Evolutionary conservation across 164 flowering plant species (phyloP), one percentile per base, ranked within the genome.

Genomic region (Annona cherimola): DNA sequence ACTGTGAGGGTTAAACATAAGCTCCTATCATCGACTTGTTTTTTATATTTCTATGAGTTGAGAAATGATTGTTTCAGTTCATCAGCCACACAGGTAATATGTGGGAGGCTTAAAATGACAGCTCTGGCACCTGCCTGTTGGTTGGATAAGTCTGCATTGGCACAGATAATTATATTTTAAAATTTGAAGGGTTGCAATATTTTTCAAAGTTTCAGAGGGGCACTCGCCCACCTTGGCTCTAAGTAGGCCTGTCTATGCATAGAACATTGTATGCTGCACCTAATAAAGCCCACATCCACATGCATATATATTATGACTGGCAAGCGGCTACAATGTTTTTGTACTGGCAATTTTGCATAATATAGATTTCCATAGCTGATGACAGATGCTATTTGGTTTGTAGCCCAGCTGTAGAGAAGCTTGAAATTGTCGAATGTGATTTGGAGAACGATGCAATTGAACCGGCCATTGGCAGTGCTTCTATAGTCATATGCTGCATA

Each of bases 331-430:
- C 46, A 0, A 41, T 55, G 19, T 5, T 62, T 11, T 39, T 45
- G 35, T 26, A 42, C 60, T 26, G 35, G 35, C 35, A 26, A 26
- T 26, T 26, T 63, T 43, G 65, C 57, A 43, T 65, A 26, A 8
- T 55, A 70, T 71, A 19, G 12, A n/a, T 62, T 11, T 45, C 14
- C 42, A 67, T 40, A 39, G 71, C 72, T 73, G 74, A 73, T 94
- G 84, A 88, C 86, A 84, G 78, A 68, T 69, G 69, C 66, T 84
- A 57, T 89, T 83, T 89, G 90, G 82, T 83, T 77, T 92, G 79
- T 93, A 92, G 96, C 85, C 91, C 99, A 95, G 98, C 87, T 88
- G 87, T 91, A 78, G 92, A 92, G 83, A 95, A 79, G 94, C 93
- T 95, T 87, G 89, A 91, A 84, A 71, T 92, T 81, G 94, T 93